A percentile compares a stretch with the other conserved stretches of the same genome.
Evolutionary conservation across 805 yeast species (phyloP).

Genomic region (Kodamaea kaohsiungensis): DNA sequence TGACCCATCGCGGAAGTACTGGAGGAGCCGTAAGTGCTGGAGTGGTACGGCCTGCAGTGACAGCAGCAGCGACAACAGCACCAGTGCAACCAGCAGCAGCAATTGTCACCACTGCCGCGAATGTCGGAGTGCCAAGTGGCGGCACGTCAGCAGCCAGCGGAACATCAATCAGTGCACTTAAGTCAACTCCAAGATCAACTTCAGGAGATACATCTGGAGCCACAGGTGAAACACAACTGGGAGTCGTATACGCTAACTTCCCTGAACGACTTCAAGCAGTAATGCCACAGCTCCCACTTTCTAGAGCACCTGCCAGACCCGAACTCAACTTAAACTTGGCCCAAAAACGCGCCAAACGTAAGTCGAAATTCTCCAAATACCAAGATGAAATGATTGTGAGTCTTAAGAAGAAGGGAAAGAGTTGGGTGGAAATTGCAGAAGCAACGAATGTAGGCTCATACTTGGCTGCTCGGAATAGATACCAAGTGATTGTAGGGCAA

Average conservation of each 20-base stretch:
- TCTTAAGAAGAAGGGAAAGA: conserved; percentile 60
- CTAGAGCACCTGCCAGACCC: conserved; percentile 43
- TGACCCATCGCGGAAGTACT: neutral
- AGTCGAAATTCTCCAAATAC: conserved; percentile 66
- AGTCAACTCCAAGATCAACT: neutral
- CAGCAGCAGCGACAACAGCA: conserved; percentile 1
- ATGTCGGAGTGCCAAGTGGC: neutral
- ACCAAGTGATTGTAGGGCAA: conserved; percentile 80
- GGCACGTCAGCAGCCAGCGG: neutral
- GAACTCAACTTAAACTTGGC: conserved; percentile 42
- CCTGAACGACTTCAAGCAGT: conserved; percentile 29
- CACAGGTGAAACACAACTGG: conserved; percentile 1
- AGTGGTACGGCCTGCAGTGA: neutral
- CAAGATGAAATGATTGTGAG: conserved; percentile 67
- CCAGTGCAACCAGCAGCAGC: conserved; percentile 1
- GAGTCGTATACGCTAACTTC: conserved; percentile 21
- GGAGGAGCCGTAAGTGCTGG: neutral
- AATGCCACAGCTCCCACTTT: conserved; percentile 52
- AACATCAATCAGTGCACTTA: neutral
- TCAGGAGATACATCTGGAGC: conserved; percentile 6
- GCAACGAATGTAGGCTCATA: conserved; percentile 62
- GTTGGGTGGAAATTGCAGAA: conserved; percentile 76
- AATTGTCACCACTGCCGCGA: neutral
- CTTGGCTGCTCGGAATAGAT: conserved; percentile 74
- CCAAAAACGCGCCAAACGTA: conserved; percentile 55